Base-by-base conservation (phyloP, 2,329 filamentous ascomycete genomes). In the Geosmithia flava region DNA sequence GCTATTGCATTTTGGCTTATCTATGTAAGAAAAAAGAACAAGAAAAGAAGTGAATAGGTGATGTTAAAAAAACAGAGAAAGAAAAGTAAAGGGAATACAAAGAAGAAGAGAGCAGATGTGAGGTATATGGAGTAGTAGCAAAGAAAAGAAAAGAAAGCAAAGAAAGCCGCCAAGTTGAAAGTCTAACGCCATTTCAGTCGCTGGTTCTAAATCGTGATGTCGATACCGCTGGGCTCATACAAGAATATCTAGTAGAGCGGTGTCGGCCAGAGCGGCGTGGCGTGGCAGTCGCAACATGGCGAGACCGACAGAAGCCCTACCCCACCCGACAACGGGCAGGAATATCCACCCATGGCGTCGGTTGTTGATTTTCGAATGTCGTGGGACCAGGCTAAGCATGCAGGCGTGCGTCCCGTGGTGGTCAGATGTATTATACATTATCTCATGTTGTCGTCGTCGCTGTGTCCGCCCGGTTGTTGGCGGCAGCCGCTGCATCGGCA, bases 401-500 rank as follows among this genome's bases (percentile, higher is more conserved):
- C 37, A 27, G 20, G 30, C 30, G 20, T 41, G 29, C 37, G 39
- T 47, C 29, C 45, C 16, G 27, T 20, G 19, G 23, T 37, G 3
- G 33, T 37, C 33, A 37, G 33, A 37, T 37, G 33, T 37, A 37
- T 37, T 37, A 37, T 37, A 37, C 33, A 47, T 59, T 53, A 64
- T 56, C 66, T 65, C 65, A 75, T 74, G 16, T 29, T 20, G 40
- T 29, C n/a, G 45, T 15, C 30, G 23, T 27, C 44, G 23, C n/a
- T 23, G 39, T 42, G 11, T 27, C 29, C 41, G 27, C 37, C 33
- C 6, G 15, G 15, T n/a, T 17, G 44, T 44, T 37, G 15, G 49
- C 49, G 2, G 70, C 73, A 11, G 71, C 71, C 20, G 74, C 75
- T 20, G 76, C 77, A 56, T 80, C 77, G 43, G 74, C 72, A 65